Evolutionary conservation across 2,329 filamentous ascomycete species (phyloP).

Genomic region (Aspergillus texensis): DNA sequence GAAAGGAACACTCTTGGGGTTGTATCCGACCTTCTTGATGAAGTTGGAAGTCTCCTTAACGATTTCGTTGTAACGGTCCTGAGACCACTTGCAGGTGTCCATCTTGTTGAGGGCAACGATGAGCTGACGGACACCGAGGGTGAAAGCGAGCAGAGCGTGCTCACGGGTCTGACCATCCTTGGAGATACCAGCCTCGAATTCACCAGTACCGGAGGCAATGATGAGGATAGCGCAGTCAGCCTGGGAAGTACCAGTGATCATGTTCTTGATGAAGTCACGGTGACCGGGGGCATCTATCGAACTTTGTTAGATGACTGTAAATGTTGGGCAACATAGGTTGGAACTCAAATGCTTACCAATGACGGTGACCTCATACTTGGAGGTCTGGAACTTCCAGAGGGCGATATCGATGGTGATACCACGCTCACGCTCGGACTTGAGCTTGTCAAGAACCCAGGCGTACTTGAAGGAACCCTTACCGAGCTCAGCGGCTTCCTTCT

Average conservation of each 20-base stretch:
- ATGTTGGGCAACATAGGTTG: neutral
- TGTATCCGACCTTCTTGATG: constrained; percentile 99
- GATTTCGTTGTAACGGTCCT: constrained; percentile 96
- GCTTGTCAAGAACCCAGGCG: constrained; percentile 99
- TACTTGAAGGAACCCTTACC: constrained; percentile 99
- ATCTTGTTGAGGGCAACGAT: constrained; percentile 99
- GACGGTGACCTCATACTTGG: constrained; percentile 97
- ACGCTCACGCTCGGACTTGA: constrained; percentile 99
- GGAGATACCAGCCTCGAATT: constrained; percentile 99
- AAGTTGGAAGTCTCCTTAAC: constrained; percentile 99
- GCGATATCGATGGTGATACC: constrained; percentile 99
- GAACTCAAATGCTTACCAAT: constrained; percentile 65
- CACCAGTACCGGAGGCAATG: constrained; percentile 99
- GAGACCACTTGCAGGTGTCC: constrained; percentile 98
- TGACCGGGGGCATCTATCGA: constrained; percentile 87
- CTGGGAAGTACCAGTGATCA: constrained; percentile 99
- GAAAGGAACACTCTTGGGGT: constrained; percentile 98
- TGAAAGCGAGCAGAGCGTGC: constrained; percentile 99
- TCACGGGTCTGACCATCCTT: constrained; percentile 99
- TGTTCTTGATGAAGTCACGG: constrained; percentile 99
- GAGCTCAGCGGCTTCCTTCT: constrained; percentile 99
- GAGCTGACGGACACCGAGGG: constrained; percentile 99
- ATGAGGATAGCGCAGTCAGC: constrained; percentile 99
- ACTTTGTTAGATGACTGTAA: constrained; percentile 16
- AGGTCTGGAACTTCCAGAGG: constrained; percentile 99